Evolutionary conservation across 768 basidiomycete species (phyloP).

Genomic region (Lactarius psammicola): DNA sequence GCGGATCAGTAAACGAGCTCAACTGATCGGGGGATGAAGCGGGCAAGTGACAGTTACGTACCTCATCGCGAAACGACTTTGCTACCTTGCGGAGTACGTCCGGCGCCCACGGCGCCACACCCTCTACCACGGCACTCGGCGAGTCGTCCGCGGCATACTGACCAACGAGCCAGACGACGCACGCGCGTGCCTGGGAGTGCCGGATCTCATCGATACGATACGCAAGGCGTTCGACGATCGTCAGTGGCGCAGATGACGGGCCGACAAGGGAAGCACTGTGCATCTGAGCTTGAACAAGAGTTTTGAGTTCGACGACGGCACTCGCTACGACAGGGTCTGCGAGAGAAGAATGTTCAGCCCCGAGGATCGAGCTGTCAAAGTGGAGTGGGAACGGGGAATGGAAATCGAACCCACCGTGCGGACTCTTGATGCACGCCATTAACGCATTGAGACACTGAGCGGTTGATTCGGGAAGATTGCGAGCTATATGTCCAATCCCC

Average conservation of each 20-base stretch:
- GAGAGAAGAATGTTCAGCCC: background rate
- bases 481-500: constrained; percentile 77
- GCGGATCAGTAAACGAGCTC: constrained; percentile 2
- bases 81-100: constrained; percentile 82
- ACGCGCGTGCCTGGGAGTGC: constrained; percentile 79
- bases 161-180: constrained; percentile 90
- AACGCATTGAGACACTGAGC: constrained; percentile 73
- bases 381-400: constrained; percentile 1
- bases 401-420: constrained; percentile 46
- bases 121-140: constrained; percentile 43
- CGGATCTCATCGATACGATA: constrained; percentile 74
- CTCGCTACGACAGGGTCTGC: constrained; percentile 74
- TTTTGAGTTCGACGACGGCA: constrained; percentile 83
- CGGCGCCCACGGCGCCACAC: constrained; percentile 77
- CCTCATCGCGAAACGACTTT: constrained; percentile 73
- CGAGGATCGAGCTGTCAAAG: background rate
- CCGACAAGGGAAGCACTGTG: constrained; percentile 34
- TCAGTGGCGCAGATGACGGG: constrained; percentile 41
- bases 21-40: background rate
- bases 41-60: constrained; percentile 33
- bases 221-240: constrained; percentile 78
- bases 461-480: constrained; percentile 62
- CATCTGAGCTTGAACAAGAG: constrained; percentile 72
- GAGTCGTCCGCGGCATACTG: constrained; percentile 68
- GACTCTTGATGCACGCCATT: constrained; percentile 75